Evolutionary conservation across 257 asterid genomes (phyloP).

Genomic region (Petunia axillaris): DNA sequence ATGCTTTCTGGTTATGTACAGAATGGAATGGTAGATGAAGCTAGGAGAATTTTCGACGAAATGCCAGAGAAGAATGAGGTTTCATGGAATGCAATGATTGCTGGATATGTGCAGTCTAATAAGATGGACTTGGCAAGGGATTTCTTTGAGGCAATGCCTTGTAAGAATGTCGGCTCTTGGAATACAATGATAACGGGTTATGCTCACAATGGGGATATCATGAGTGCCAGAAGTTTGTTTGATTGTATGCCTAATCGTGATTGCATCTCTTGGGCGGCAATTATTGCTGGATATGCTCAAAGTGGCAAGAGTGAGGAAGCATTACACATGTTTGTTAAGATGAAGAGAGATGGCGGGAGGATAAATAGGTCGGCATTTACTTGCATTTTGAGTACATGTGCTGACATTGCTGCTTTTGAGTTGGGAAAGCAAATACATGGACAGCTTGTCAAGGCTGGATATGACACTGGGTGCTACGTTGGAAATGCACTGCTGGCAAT

Average conservation of each 20-base stretch:
- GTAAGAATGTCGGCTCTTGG: slow-evolving; percentile 81
- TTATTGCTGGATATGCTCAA: slow-evolving; percentile 83
- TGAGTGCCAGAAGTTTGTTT: slow-evolving; percentile 66
- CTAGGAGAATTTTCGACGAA: slow-evolving; percentile 63
- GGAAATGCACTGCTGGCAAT: slow-evolving; percentile 94
- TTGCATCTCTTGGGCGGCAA: slow-evolving; percentile 96
- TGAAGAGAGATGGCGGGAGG: slow-evolving; percentile 69
- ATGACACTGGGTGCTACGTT: slow-evolving; percentile 70
- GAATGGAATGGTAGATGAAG: slow-evolving; percentile 73
- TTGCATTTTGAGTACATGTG: slow-evolving; percentile 77
- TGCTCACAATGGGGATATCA: slow-evolving; percentile 69
- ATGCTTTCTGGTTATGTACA: slow-evolving; percentile 89
- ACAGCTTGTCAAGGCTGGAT: slow-evolving; percentile 71
- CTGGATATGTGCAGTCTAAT: slow-evolving; percentile 80
- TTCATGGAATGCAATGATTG: slow-evolving; percentile 93
- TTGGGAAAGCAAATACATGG: slow-evolving; percentile 92
- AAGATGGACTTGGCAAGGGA: slow-evolving; percentile 72
- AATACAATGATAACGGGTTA: slow-evolving; percentile 90
- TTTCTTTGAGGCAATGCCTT: slow-evolving; percentile 81
- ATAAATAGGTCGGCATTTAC: slow-evolving; percentile 70
- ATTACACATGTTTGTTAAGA: slow-evolving; percentile 55
- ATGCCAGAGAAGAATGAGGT: slow-evolving; percentile 87
- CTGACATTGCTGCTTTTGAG: slow-evolving; percentile 83
- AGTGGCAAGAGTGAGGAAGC: slow-evolving; percentile 71
- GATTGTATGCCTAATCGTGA: slow-evolving; percentile 73